Evolutionary conservation across 2,329 filamentous ascomycete species (phyloP).

Genomic region (Fusarium tjaetaba): DNA sequence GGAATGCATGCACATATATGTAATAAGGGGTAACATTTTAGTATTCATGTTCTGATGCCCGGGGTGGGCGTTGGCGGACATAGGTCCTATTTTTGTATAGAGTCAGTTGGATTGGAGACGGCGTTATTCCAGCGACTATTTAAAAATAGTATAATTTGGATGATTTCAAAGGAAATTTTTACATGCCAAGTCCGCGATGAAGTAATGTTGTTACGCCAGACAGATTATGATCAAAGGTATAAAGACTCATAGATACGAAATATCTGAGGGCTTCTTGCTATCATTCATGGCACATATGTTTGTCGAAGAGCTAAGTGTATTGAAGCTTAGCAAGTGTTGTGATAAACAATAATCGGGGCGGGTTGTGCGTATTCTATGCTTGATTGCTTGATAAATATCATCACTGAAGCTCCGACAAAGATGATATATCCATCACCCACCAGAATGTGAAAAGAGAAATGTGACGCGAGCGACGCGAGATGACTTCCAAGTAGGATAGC

Average conservation of each 20-base stretch:
- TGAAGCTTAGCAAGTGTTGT: not conserved
- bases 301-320: not conserved
- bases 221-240: not conserved
- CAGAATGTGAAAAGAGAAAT: not conserved
- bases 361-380: not conserved
- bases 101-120: constrained; percentile 36
- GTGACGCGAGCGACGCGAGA: not conserved
- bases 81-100: constrained; percentile 36
- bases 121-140: constrained; percentile 32
- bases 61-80: constrained; percentile 16
- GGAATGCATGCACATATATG: constrained; percentile 36
- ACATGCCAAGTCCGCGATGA: not conserved
- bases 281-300: too few relatives aligned
- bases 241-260: not conserved
- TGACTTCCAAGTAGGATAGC: not conserved
- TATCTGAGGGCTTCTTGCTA: too few relatives aligned
- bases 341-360: not conserved
- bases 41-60: constrained; percentile 35
- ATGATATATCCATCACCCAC: not conserved
- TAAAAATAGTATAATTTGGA: constrained; percentile 37
- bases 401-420: too few relatives aligned
- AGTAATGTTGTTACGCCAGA: not conserved
- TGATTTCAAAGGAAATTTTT: not conserved
- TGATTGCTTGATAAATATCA: not conserved
- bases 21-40: constrained; percentile 39